Evolutionary conservation across 2,329 filamentous ascomycete species (phyloP), one percentile per base, ranked within the genome.

Genomic region (Aureobasidium sp.): DNA sequence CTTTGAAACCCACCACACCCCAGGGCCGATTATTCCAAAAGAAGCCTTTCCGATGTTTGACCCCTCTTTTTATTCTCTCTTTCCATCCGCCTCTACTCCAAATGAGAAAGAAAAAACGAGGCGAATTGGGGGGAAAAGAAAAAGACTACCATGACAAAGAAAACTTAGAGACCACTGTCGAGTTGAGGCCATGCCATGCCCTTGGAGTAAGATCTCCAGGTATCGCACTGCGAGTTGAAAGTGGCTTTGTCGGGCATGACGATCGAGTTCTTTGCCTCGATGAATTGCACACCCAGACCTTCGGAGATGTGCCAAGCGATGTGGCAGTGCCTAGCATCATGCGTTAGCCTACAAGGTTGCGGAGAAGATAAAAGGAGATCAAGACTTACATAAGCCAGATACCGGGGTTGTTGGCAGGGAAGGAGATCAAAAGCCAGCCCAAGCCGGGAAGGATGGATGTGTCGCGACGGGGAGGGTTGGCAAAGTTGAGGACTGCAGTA

Each of bases 241-340:
- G 59, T 59, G 3, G 53, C 57, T 10, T 60, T 59, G 21, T 61
- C 59, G 3, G 65, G 65, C n/a, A 64, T 53, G 0, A 34, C 51
- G 47, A 72, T 68, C 44, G 64, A 55, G 19, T 62, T 60, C 53
- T 64, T 61, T 29, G 68, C 61, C 60, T 77, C 79, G 8, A 80
- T 58, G 59, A 80, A 79, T 61, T 80, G 74, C 29, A 79, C 65
- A 6, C 70, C 72, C 16, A 85, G 69, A 25, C 80, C 81, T 69
- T 79, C 78, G 62, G 74, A 73, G 17, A 82, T 75, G 61, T 84
- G 81, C 79, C 77, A 81, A 59, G 79, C 77, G 49, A 81, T 78
- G 63, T 81, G 78, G 66, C 60, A 63, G 40, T 64, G 62, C n/a
- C n/a, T n/a, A n/a, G n/a, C n/a, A n/a, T n/a, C n/a, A n/a, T n/a